Base-by-base conservation (phyloP, 306 rosid genomes). In the Acmispon strigosus region DNA sequence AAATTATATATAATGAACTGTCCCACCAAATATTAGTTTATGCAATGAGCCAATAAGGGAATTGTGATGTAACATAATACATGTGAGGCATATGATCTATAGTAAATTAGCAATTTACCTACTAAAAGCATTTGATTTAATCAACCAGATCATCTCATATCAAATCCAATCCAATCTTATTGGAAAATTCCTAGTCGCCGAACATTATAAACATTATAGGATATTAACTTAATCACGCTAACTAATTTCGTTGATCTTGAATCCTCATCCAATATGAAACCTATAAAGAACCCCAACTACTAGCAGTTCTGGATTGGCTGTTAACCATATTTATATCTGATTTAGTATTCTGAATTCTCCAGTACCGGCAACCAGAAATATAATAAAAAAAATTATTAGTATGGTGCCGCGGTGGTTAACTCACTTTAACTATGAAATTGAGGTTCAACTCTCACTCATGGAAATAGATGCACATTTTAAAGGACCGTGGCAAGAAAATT, bases 41-140 rank as follows among this genome's bases (percentile, higher is more conserved):
- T 45, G 20, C 18, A 44, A 47, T 14, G 20, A 70, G 55, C 15
- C 18, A 44, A 47, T 14, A 36, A 70, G 55, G 22, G 19, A 70
- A 20, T 10, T 14, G 17, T 63, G 78, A 72, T 78, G 74, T 71
- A 64, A 57, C 50, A 32, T 13, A 16, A 8, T 71, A 47, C 82
- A 78, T 71, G 82, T 56, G 78, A 78, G 82, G 82, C 82, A 71
- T 72, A 78, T 78, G 82, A 78, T 64, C 10, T 13, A 45, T 70
- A 71, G 50, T 12, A 72, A 64, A 55, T 37, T 64, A 37, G 47
- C 48, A 45, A 49, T 78, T 78, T 65, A 59, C 57, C 73, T 39
- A 36, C 53, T 11, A 45, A 62, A 15, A 44, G 5, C 16, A 55
- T 78, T 63, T 63, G 27, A 36, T 66, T 60, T 68, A 70, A 73